Evolutionary conservation across 148 eudicot species (phyloP).

Genomic region (Vaccinium vitisidaea): DNA sequence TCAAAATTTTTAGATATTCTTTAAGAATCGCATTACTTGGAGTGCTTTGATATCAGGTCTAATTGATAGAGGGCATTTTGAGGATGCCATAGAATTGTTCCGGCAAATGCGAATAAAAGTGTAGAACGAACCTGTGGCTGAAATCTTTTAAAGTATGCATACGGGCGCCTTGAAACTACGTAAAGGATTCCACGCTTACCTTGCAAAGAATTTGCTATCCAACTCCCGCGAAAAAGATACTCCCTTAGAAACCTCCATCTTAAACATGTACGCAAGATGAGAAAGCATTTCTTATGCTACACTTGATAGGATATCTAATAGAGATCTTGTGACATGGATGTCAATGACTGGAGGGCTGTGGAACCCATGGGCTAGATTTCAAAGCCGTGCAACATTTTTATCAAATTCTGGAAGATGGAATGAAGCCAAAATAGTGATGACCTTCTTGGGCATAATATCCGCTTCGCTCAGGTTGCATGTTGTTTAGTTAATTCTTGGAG

Average conservation of each 20-base stretch:
- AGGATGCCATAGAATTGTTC: conserved; percentile 27
- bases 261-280: conserved; percentile 32
- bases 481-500: no score
- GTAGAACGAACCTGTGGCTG: conserved; percentile 18
- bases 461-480: conserved; percentile 18
- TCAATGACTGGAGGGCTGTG: conserved; percentile 55
- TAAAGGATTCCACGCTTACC: conserved; percentile 46
- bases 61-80: conserved; percentile 31
- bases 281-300: conserved; percentile 17
- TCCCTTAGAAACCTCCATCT: conserved; percentile 30
- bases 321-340: conserved; percentile 44
- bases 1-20: conserved; percentile 23
- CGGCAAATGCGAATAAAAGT: conserved; percentile 25
- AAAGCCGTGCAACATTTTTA: conserved; percentile 41
- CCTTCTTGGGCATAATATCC: conserved; percentile 42
- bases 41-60: conserved; percentile 38
- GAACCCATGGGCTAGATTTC: conserved; percentile 39
- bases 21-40: conserved; percentile 26
- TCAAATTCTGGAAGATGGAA: conserved; percentile 39
- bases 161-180: conserved; percentile 49
- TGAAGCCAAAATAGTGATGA: conserved; percentile 38
- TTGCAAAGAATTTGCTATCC: conserved; percentile 23
- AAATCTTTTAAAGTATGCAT: conserved; percentile 27
- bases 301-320: conserved; percentile 19
- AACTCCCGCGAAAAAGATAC: conserved; percentile 16